Base-by-base conservation (phyloP, 2,329 filamentous ascomycete genomes). In the Microcyclosporella mali region DNA sequence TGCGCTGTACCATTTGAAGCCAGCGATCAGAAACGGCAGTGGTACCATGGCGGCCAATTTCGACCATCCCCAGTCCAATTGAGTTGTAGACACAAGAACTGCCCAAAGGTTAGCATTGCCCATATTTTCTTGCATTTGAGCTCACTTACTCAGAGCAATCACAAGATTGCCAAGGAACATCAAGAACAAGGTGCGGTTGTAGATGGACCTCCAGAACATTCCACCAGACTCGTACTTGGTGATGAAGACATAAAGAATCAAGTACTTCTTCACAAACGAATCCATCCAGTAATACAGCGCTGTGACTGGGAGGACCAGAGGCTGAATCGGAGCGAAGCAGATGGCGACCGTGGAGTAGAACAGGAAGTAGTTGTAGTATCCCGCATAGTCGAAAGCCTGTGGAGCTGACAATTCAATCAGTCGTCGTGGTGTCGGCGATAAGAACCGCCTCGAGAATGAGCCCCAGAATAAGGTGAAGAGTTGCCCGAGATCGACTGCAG, bases 161-260 rank as follows among this genome's bases (percentile, higher is more conserved):
- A 95, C 75, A 8, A 87, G 62, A 55, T 95, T 88, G 28, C 86
- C 78, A 7, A 98, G 70, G 19, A 94, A 78, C 1, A 80, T 74
- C 19, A 81, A 86, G 56, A 95, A 90, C 17, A 97, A 70, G 63
- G 95, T 74, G n/a, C 92, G 84, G 65, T 98, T 98, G 73, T 88
- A 94, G 6, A 97, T 65, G 1, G 89, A 79, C 14, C 88, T 81
- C 92, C 92, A 98, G 62, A 88, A 95, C 62, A 85, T 79, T 38
- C 92, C 92, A 7, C 89, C 92, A 0, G 89, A 95, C 62, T 98
- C 92, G 19, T 84, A 95, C 71, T 97, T 98, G 35, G 92, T 98
- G 52, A 94, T 78, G 60, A 95, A 97, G 51, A 95, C 84, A 66
- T 98, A 74, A 53, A 97, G 76, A 30, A 97, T 70, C 34, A 95